A percentile compares a stretch with the other conserved stretches of the same genome.
phyloP scores from a whole-genome alignment of 352 stramenopile genomes.

The Globisporangium cylindrosporum region DNA sequence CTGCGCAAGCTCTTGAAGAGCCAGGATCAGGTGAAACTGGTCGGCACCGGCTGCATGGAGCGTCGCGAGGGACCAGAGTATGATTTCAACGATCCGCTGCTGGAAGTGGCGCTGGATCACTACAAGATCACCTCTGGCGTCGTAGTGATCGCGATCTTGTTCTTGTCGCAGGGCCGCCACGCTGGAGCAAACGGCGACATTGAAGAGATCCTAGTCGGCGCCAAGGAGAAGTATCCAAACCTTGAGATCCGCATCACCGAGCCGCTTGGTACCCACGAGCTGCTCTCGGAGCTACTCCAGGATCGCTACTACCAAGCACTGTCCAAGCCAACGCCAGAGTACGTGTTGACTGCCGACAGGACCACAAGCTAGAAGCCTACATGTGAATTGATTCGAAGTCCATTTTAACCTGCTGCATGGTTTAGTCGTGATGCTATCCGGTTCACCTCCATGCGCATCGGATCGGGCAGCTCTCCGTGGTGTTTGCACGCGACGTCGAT shows the following conservation, averaged over 20 bases:
- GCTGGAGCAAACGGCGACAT: conserved; percentile 76
- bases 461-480: conserved; percentile 46
- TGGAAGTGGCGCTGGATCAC: conserved; percentile 56
- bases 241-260: conserved; percentile 64
- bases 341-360: conserved; percentile 13
- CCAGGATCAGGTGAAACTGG: conserved; percentile 37
- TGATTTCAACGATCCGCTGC: conserved; percentile 83
- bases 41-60: conserved; percentile 76
- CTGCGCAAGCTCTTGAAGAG: conserved; percentile 35
- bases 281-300: conserved; percentile 62
- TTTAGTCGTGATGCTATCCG: conserved; percentile 47
- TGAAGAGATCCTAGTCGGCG: conserved; percentile 58
- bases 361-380: not conserved
- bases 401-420: not conserved
- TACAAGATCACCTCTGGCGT: conserved; percentile 59
- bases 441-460: conserved; percentile 52
- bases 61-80: conserved; percentile 61
- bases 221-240: conserved; percentile 36
- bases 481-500: conserved; percentile 54
- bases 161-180: conserved; percentile 74
- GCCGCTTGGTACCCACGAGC: conserved; percentile 56
- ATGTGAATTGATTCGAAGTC: not conserved
- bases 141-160: conserved; percentile 70
- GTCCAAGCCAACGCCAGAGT: conserved; percentile 24
- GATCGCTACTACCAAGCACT: conserved; percentile 54